Evolutionary conservation across 345 rosid genomes (phyloP).

Genomic region (Arabidopsis thaliana): DNA sequence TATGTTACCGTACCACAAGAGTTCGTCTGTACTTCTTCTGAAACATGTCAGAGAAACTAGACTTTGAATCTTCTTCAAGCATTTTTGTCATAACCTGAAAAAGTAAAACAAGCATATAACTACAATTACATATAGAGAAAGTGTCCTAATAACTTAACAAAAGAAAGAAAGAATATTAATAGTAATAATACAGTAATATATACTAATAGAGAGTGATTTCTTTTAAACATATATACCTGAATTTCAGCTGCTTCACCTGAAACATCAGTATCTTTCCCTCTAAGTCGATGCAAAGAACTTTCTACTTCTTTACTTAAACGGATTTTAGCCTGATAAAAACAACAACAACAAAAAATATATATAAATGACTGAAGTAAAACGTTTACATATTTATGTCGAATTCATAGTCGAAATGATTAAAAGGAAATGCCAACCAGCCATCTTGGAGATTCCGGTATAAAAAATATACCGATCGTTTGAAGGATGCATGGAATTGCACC

Average conservation of each 20-base stretch:
- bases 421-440: conserved; percentile 49
- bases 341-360: neutral
- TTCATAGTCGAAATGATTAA: neutral
- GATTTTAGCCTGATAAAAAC: conserved; percentile 49
- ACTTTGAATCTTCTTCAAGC: conserved; percentile 29
- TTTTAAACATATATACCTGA: conserved; percentile 33
- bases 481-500: conserved; percentile 46
- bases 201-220: neutral
- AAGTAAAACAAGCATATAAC: conserved; percentile 5
- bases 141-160: neutral
- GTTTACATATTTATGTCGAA: neutral
- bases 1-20: conserved; percentile 40
- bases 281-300: conserved; percentile 49
- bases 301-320: conserved; percentile 51
- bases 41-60: conserved; percentile 40
- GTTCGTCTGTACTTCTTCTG: conserved; percentile 44
- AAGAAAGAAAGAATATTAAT: neutral
- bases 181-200: neutral
- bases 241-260: conserved; percentile 58
- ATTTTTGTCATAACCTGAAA: conserved; percentile 43
- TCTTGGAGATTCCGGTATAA: conserved; percentile 65
- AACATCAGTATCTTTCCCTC: conserved; percentile 51
- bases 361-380: neutral
- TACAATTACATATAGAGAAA: neutral
- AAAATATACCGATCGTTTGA: conserved; percentile 48